Evolutionary conservation across 495 filamentous ascomycete species (phyloP), one percentile per base, ranked within the genome.

Genomic region (Lophiostoma macrostomum): DNA sequence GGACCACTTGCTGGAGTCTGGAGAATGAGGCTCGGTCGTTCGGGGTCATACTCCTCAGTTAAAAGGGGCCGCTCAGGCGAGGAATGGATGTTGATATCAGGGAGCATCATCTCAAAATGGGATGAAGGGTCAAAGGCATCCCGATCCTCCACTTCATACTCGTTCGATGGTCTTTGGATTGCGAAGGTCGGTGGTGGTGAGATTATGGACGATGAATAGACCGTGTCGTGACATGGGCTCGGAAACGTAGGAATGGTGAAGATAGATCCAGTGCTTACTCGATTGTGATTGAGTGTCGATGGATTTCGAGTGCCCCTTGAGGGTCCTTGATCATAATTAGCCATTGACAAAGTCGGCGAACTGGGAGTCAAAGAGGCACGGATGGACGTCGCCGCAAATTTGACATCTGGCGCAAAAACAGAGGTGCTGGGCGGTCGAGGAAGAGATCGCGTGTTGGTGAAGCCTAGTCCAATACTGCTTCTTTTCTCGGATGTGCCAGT

Each of bases 201-300:
- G 58, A 45, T 14, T 30, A 41, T 38, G 16, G 25, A 29, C 11
- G 49, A 29, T 6, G 51, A 27, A 11, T 16, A 32, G 12, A 40
- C 20, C 32, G 58, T 16, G 52, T 31, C 41, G 56, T 52, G 28
- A 25, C 44, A 56, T n/a, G 68, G 66, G 36, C 50, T 61, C 1
- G 64, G 67, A 43, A 71, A 66, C 3, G 4, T 40, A 0, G 63
- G 56, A 37, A 69, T 66, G 37, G 46, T 67, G 32, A 58, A 52
- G 5, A 54, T 40, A 6, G 63, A 65, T 30, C 31, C 37, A 1
- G 16, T 37, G 35, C 57, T 64, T 12, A 54, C 5, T 1, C 60
- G 52, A 23, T 40, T 49, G 1, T 24, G 5, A 6, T 35, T 37
- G 7, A 37, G 8, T 37, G 3, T 5, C 23, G 35, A 22, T 12